Base-by-base conservation (phyloP, 371 early-diverging fungal species). In the Cokeromyces recurvatus region DNA sequence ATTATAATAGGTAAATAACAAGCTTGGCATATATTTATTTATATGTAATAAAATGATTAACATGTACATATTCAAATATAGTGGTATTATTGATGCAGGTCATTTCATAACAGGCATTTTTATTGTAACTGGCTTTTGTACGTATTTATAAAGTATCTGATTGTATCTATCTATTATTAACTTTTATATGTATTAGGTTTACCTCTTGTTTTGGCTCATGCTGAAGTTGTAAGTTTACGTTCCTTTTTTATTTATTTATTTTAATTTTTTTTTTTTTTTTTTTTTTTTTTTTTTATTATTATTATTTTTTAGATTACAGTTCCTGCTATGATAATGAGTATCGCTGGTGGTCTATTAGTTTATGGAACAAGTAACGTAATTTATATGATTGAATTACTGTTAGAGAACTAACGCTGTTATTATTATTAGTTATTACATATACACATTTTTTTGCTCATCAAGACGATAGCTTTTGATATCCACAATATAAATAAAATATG, bases 31-130 rank as follows among this genome's bases (percentile, higher is more conserved):
- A 32, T 27, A 17, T 9, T 32, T 27, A 5, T 15, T 36, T 2
- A 14, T 17, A 31, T 14, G n/a, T n/a, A n/a, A n/a, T n/a, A 27
- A 27, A 27, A 7, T 7, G 29, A 27, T 27, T 7, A 27, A 27
- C 7, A 27, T 11, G 11, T 27, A 11, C 7, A 27, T 27, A 27
- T 34, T 15, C 11, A 34, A 9, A n/a, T 4, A 2, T 44, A 77
- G 80, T 55, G 89, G 88, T 3, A 62, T 86, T 38, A 71, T 86
- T 9, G 96, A 95, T 53, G 82, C 89, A 23, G 96, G 96, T 35
- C 89, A 91, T 59, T 95, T 95, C 57, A 66, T 93, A 43, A 95
- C 96, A n/a, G 82, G 87, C 42, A 80, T 94, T 52, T 84, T 94
- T 60, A 84, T 94, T 23, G 85, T 93, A 1, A 90, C 92, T n/a